phyloP scores from a whole-genome alignment of 257 asterid genomes.

The Penstemon newberryi region DNA sequence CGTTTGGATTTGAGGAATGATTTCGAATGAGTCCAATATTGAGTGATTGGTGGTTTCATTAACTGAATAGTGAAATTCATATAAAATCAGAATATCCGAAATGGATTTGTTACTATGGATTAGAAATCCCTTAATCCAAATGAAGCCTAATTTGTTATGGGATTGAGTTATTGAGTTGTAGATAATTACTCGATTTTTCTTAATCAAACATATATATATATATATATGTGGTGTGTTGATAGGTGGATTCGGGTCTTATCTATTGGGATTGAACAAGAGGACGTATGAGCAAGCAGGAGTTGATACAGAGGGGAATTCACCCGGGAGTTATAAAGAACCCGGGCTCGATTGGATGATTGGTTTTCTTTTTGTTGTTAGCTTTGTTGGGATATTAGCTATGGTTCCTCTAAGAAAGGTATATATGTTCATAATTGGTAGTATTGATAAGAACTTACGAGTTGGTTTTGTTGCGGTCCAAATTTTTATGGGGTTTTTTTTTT shows the following conservation, averaged over 20 bases:
- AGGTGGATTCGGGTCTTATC: constrained; percentile 77
- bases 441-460: background rate
- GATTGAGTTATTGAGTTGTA: too few species aligned
- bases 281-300: constrained; percentile 64
- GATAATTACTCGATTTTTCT: too few species aligned
- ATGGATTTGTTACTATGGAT: too few species aligned
- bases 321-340: constrained; percentile 52
- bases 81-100: too few species aligned
- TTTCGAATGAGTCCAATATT: too few species aligned
- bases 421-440: background rate
- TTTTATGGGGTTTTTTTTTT: background rate
- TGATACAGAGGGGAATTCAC: constrained; percentile 57
- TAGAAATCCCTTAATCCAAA: too few species aligned
- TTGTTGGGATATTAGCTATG: background rate
- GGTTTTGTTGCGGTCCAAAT: background rate
- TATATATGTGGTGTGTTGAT: background rate
- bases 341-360: constrained; percentile 14
- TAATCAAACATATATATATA: too few species aligned
- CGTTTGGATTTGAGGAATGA: too few species aligned
- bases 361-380: background rate
- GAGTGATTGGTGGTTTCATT: too few species aligned
- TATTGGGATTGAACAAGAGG: constrained; percentile 56
- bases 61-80: too few species aligned
- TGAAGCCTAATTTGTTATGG: too few species aligned
- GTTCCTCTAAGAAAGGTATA: constrained; percentile 7